Base-by-base conservation (phyloP, 202 grass and related monocot genomes). In the Cymbopogon flexuosus region DNA sequence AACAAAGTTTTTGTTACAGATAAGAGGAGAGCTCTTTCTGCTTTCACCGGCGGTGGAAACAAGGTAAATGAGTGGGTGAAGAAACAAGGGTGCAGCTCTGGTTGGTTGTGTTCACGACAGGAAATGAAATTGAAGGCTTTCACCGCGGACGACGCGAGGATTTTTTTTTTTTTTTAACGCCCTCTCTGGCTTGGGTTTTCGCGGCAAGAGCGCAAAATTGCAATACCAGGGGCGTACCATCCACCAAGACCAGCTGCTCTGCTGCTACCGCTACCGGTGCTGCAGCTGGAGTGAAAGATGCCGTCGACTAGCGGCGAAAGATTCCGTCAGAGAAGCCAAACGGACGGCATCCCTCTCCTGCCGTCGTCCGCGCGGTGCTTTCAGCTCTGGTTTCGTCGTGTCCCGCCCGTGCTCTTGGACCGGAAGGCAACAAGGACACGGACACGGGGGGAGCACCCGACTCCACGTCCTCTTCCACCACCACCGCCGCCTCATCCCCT, bases 281-380 rank as follows among this genome's bases (percentile, higher is more conserved):
- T 27, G 27, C 27, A 27, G 27, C 27, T 27, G 27, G 49, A 54
- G 16, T 19, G 52, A 21, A 63, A 84, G 84, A 86, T 79, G 0
- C 73, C 73, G 0, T 1, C 10, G 3, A 2, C 0, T 7, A 5
- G 14, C 2, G 16, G 10, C 27, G 37, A 16, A 33, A 87, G 85
- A 87, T 87, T 66, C 85, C 46, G 65, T 72, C 8, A 18, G 24
- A 72, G 70, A 23, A 68, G 29, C 70, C 29, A 65, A 64, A 22
- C n/a, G 6, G 54, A 76, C 21, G 24, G 12, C 40, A 46, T 46
- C 65, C 65, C 4, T 40, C 65, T 21, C 37, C 43, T 4, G 4
- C 18, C 37, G 37, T 58, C 54, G 8, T 57, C 52, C 52, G 52
- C 52, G 2, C n/a, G 1, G 0, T 56, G 51, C 6, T 2, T 9